phyloP scores from a whole-genome alignment of 2,329 filamentous ascomycete genomes.

The Pseudogymnoascus sp. region DNA sequence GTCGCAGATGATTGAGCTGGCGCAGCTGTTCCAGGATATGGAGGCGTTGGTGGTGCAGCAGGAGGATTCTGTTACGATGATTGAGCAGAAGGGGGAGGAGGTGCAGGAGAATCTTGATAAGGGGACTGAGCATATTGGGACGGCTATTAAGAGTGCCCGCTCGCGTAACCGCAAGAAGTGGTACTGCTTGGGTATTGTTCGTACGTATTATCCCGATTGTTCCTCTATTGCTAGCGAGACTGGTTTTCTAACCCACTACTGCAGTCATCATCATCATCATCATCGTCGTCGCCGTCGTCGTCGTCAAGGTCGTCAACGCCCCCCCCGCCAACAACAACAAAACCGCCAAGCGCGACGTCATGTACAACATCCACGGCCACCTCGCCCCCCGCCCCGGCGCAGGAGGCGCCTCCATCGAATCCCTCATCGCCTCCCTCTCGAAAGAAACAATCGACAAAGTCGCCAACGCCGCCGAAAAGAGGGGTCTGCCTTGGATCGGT shows the following conservation, averaged over 20 bases:
- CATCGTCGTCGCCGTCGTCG: slow-evolving; percentile 39
- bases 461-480: not conserved
- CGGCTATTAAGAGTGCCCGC: slow-evolving; percentile 74
- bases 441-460: not conserved
- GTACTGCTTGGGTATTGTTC: slow-evolving; percentile 76
- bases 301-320: slow-evolving; percentile 40
- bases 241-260: slow-evolving; percentile 8
- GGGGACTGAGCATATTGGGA: slow-evolving; percentile 73
- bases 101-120: slow-evolving; percentile 77
- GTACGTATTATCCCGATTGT: slow-evolving; percentile 28
- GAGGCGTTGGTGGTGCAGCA: slow-evolving; percentile 81
- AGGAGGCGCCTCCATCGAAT: slow-evolving; percentile 41
- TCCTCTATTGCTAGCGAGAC: slow-evolving; percentile 8
- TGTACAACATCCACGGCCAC: slow-evolving; percentile 10
- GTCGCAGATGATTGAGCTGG: slow-evolving; percentile 77
- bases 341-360: not conserved
- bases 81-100: slow-evolving; percentile 81
- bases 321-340: not conserved
- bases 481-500: not conserved
- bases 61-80: slow-evolving; percentile 68
- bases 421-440: not conserved
- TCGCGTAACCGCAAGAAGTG: slow-evolving; percentile 83
- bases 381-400: slow-evolving; percentile 33
- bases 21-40: slow-evolving; percentile 83
- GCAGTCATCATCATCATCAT: slow-evolving; percentile 47